These are phyloP conservation scores for Aspergillus haitiensis DNA, from an alignment of 495 filamentous ascomycete genomes.

Conservation along the genomic window DNA sequence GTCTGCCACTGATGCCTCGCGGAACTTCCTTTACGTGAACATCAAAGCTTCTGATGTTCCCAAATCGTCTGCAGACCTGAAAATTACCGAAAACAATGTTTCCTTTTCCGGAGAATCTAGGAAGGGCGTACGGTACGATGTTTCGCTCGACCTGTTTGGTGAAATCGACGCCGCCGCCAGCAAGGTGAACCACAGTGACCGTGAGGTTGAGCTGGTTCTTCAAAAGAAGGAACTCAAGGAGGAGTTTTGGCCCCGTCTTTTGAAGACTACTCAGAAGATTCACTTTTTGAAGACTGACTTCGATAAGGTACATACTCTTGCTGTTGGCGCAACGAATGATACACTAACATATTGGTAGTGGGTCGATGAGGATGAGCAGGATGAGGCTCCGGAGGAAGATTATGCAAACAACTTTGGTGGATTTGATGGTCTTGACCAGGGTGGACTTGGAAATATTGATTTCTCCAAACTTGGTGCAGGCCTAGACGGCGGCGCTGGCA, in stretches of 20 bases:
- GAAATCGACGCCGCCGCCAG: constrained; percentile 84
- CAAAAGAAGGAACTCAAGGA: constrained; percentile 92
- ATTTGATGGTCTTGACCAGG: constrained; percentile 57
- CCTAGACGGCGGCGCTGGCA: constrained; percentile 44
- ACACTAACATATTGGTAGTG: constrained; percentile 57
- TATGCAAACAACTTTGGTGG: constrained; percentile 67
- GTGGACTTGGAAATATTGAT: constrained; percentile 60
- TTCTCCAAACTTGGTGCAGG: constrained; percentile 86
- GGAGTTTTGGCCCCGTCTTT: constrained; percentile 90
- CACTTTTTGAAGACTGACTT: constrained; percentile 99
- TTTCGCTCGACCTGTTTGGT: constrained; percentile 84
- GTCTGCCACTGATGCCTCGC: constrained; percentile 69
- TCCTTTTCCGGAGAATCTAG: constrained; percentile 78
- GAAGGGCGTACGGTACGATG: constrained; percentile 78
- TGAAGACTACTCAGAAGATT: constrained; percentile 83
- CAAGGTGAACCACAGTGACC: constrained; percentile 79
- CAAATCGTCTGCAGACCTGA: constrained; percentile 66
- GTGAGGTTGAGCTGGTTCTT: constrained; percentile 85
- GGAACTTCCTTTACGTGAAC: constrained; percentile 91
- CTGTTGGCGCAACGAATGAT: background rate
- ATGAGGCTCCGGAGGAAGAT: constrained; percentile 81
- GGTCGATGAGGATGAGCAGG: constrained; percentile 99
- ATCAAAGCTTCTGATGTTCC: constrained; percentile 82
- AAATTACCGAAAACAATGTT: constrained; percentile 73
- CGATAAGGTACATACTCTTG: constrained; percentile 68